Evolutionary conservation across 495 filamentous ascomycete species (phyloP).

Genomic region (Daldinia caldariorum): DNA sequence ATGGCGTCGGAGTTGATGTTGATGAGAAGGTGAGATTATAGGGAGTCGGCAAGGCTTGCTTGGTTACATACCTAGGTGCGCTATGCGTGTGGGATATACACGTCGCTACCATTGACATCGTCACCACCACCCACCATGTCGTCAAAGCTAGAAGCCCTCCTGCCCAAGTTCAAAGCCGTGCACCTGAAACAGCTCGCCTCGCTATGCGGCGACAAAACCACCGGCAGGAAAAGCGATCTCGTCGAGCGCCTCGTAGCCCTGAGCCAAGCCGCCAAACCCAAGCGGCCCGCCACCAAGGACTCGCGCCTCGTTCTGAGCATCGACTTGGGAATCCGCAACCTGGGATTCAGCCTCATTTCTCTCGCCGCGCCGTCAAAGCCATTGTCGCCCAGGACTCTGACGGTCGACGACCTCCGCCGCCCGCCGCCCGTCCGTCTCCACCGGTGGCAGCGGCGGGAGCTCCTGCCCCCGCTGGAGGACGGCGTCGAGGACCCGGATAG

Average conservation of each 20-base stretch:
- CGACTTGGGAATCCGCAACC: conserved; percentile 87
- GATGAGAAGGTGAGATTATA: too few species aligned
- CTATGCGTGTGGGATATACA: conserved; percentile 1
- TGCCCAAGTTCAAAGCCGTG: conserved; percentile 20
- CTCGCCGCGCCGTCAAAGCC: conserved; percentile 41
- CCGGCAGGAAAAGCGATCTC: conserved; percentile 38
- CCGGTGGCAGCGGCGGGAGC: conserved; percentile 47
- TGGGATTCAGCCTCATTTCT: conserved; percentile 76
- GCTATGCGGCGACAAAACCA: conserved; percentile 35
- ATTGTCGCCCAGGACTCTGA: conserved; percentile 21
- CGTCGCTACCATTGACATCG: not conserved
- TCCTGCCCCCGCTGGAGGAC: conserved; percentile 37
- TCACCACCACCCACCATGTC: conserved; percentile 22
- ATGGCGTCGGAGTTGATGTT: not conserved
- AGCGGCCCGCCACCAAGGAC: not conserved
- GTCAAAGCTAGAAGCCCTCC: conserved; percentile 13
- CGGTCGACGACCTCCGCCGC: conserved; percentile 1
- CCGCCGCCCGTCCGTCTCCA: conserved; percentile 44
- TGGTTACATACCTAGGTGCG: not conserved
- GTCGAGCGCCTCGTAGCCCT: conserved; percentile 29
- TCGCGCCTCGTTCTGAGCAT: conserved; percentile 72
- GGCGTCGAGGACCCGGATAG: conserved; percentile 44
- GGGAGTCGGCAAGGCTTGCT: not conserved
- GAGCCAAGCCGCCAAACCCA: conserved; percentile 8
- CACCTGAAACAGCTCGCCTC: conserved; percentile 37